Percentiles rank a stretch among this genome's conserved stretches.
Conservation (phyloP, 805 yeast species). For the Candida glaebosa region DNA sequence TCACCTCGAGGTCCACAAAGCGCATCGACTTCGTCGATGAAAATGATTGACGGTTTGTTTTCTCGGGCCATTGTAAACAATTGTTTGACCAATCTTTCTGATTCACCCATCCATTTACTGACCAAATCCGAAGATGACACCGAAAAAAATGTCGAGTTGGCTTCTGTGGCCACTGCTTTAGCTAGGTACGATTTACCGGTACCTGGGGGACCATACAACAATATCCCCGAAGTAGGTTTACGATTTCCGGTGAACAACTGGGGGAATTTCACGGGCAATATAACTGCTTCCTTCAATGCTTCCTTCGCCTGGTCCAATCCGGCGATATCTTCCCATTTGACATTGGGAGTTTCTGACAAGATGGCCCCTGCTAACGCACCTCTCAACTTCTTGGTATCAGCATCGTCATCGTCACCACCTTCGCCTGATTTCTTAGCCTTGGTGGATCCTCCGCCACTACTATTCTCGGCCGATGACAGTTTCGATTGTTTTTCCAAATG, state of each 20-base stretch:
- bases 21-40: constrained; percentile 98
- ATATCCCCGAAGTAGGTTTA: constrained; percentile 86
- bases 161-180: constrained; percentile 98
- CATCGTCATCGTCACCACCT: constrained; percentile 61
- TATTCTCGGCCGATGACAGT: constrained; percentile 44
- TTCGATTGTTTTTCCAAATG: constrained; percentile 68
- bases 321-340: constrained; percentile 93
- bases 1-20: constrained; percentile 97
- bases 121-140: constrained; percentile 96
- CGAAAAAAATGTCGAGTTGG: constrained; percentile 93
- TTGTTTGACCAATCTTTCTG: constrained; percentile 93
- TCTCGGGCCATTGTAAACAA: constrained; percentile 95
- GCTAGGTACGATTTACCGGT: constrained; percentile 97
- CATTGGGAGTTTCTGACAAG: constrained; percentile 86
- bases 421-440: constrained; percentile 53
- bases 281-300: constrained; percentile 95
- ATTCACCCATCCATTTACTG: constrained; percentile 99
- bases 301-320: constrained; percentile 95
- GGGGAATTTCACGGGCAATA: constrained; percentile 93
- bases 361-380: constrained; percentile 93
- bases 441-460: constrained; percentile 55
- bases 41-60: constrained; percentile 90
- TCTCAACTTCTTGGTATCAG: constrained; percentile 83
- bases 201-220: constrained; percentile 76
- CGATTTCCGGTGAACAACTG: constrained; percentile 93